Evolutionary conservation across 495 filamentous ascomycete genomes (phyloP), one percentile per base, ranked within the genome.

Genomic region (Aspergillus asperescens): DNA sequence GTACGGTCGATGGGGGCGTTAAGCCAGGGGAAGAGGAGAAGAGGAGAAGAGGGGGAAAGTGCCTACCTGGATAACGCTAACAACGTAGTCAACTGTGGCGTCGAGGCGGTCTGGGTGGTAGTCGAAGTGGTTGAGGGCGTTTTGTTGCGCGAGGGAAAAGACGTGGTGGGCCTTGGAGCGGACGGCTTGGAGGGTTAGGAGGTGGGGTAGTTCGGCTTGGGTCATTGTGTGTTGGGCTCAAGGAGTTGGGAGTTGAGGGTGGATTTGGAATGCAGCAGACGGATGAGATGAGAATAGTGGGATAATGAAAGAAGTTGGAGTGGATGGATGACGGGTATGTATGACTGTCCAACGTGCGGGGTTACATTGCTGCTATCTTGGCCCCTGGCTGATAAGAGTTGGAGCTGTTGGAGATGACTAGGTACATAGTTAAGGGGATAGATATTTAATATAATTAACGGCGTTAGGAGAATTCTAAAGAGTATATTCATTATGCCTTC

Each of bases 161-260:
- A 73, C 70, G 12, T 48, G 42, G 13, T 62, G 67, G 4, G 70
- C 62, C 39, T 60, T 54, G 41, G 63, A 54, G n/a, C 70, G 67
- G 20, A 73, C 70, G 3, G 70, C 65, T 52, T 71, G 54, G 0
- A 73, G 59, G 54, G 65, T 61, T n/a, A 70, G 60, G 32, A 35
- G 32, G 13, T 3, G 32, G 32, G 15, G 2, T 15, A 35, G 2
- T 5, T 35, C 32, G 32, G 32, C 2, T 10, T 8, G 5, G 8
- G n/a, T 7, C 5, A 16, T 35, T 15, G 32, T 35, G 32, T 35
- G 16, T 35, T 12, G 25, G 4, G 25, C 9, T 28, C 25, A 28
- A 28, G 4, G 25, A 4, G 4, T 9, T 28, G 25, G 25, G 5
- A 28, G 25, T 9, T 28, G 25, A 9, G 5, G 9, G 25, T 28